Percentiles rank a stretch among this genome's conserved stretches.
Evolutionary conservation across 2,329 filamentous ascomycete species (phyloP).

Genomic region (Penicillium sp.): DNA sequence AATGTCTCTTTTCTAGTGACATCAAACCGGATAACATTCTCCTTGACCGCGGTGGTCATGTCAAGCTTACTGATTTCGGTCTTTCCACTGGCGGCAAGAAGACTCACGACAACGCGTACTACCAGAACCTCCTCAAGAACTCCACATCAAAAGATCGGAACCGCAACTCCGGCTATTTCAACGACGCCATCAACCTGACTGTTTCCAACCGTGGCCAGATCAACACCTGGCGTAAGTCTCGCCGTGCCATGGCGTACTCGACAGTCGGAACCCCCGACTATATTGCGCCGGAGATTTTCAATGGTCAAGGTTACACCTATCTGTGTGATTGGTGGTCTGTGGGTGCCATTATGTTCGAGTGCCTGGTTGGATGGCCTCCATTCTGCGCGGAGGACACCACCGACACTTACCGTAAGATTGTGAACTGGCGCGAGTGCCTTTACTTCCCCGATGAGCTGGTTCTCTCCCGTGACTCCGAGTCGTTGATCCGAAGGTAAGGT

Average conservation of each 20-base stretch:
- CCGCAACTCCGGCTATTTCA: constrained; percentile 86
- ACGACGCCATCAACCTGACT: constrained; percentile 94
- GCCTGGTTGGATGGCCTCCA: constrained; percentile 95
- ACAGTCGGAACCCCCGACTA: constrained; percentile 98
- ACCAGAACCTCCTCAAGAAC: constrained; percentile 90
- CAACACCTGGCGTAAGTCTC: constrained; percentile 97
- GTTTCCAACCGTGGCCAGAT: constrained; percentile 97
- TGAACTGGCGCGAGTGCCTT: constrained; percentile 93
- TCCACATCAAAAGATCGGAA: constrained; percentile 71
- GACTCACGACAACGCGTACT: constrained; percentile 97
- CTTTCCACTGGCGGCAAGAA: constrained; percentile 97
- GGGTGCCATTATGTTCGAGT: constrained; percentile 99
- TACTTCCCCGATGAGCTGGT: constrained; percentile 97
- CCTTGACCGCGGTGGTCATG: constrained; percentile 90
- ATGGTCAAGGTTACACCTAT: constrained; percentile 91
- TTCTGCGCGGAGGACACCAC: constrained; percentile 98
- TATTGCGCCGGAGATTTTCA: constrained; percentile 98
- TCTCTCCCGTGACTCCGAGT: constrained; percentile 83
- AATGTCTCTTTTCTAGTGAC: constrained; percentile 61
- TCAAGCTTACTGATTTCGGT: constrained; percentile 98
- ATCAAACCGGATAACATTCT: constrained; percentile 99
- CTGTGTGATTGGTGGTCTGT: constrained; percentile 99
- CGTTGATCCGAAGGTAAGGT: constrained; percentile 82
- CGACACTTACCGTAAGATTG: constrained; percentile 98
- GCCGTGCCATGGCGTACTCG: constrained; percentile 94